Evolutionary conservation across 768 basidiomycete species (phyloP).

Genomic region (Amanita jacksonii): DNA sequence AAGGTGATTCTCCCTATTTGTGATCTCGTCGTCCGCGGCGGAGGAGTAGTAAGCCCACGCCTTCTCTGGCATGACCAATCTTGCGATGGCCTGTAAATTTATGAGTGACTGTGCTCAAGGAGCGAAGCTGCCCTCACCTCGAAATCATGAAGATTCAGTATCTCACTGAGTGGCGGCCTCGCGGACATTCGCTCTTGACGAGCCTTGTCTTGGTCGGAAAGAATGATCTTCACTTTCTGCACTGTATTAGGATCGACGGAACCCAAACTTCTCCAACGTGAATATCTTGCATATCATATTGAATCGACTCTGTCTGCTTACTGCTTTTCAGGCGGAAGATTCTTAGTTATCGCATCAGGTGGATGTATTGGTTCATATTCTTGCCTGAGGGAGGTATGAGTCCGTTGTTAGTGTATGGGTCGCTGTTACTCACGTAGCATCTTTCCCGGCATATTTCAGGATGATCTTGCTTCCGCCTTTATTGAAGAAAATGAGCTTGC

Average conservation of each 20-base stretch:
- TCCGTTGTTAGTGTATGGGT: background rate
- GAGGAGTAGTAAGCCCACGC: constrained; percentile 97
- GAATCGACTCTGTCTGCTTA: constrained; percentile 21
- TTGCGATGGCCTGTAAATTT: constrained; percentile 61
- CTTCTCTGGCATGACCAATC: constrained; percentile 69
- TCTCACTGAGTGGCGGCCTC: constrained; percentile 66
- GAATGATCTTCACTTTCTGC: constrained; percentile 47
- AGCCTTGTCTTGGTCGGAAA: constrained; percentile 64
- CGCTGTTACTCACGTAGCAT: constrained; percentile 60
- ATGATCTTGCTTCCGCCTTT: constrained; percentile 75
- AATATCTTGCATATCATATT: background rate
- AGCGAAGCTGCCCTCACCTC: too few species aligned
- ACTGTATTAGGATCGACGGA: constrained; percentile 61
- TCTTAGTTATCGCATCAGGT: constrained; percentile 65
- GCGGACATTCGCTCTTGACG: constrained; percentile 51
- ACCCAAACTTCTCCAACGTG: constrained; percentile 41
- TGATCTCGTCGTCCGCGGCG: constrained; percentile 95
- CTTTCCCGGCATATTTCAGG: constrained; percentile 82
- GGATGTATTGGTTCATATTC: constrained; percentile 91
- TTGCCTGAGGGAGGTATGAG: constrained; percentile 29
- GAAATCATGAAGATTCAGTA: constrained; percentile 90
- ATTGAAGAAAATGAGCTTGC: constrained; percentile 2
- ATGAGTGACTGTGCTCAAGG: too few species aligned
- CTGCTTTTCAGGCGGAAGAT: constrained; percentile 83
- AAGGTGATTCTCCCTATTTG: constrained; percentile 78